These are phyloP conservation scores for Musa acuminata DNA, from an alignment of 176 grass and related monocot genomes.

Conservation along the genomic window DNA sequence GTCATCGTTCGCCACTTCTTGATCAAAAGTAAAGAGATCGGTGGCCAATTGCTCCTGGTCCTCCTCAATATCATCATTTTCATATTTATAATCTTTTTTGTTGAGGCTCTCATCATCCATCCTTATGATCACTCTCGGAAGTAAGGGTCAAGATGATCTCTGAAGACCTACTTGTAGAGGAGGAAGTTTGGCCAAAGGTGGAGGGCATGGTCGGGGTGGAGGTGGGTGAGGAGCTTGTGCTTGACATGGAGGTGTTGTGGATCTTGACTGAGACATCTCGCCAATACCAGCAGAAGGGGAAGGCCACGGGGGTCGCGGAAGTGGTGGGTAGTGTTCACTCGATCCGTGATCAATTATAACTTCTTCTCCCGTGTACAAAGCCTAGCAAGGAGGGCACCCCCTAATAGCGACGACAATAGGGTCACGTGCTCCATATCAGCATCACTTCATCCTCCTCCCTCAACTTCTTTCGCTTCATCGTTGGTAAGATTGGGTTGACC, in stretches of 20 bases:
- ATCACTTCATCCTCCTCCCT: conserved; percentile 9
- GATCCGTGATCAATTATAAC: conserved; percentile 3
- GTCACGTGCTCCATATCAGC: background rate
- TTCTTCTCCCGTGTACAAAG: conserved; percentile 5
- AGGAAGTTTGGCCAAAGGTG: conserved; percentile 19
- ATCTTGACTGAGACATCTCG: conserved; percentile 16
- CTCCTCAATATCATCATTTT: background rate
- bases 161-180: conserved; percentile 19
- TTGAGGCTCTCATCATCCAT: background rate
- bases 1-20: background rate
- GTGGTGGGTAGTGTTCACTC: conserved; percentile 9
- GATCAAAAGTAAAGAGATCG: background rate
- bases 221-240: conserved; percentile 5
- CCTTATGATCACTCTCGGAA: too few species aligned
- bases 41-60: background rate
- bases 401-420: background rate
- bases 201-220: background rate
- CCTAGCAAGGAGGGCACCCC: background rate
- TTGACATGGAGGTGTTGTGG: conserved; percentile 21
- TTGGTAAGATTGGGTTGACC: background rate
- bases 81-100: background rate
- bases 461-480: conserved; percentile 20
- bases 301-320: background rate
- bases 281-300: conserved; percentile 12
- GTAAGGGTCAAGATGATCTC: background rate